Evolutionary conservation across 768 basidiomycete species (phyloP), one percentile per base, ranked within the genome.

Genomic region (Phaeotremella skinneri): DNA sequence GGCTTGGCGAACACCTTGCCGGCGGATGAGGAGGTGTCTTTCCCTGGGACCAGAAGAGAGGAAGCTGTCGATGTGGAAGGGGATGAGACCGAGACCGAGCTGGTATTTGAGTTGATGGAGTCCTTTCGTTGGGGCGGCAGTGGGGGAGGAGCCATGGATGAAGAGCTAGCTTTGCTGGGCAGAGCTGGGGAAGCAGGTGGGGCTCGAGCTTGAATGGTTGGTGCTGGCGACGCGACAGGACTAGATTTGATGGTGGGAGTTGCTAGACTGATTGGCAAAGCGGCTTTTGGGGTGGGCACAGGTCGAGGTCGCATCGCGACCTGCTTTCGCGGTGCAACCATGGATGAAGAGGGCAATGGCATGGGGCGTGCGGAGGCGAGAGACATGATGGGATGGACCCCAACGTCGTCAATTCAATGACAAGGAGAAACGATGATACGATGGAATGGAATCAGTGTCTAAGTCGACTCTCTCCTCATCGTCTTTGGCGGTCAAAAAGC

Each of bases 1-100:
- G 75, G 72, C 47, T 71, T 72, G 2, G 73, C 75, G 59, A 75
- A 76, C 11, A 76, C 64, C 45, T 67, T 70, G 2, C 75, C 75
- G 13, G 71, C 57, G 1, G 74, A 75, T 0, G 72, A 73, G 11
- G 72, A 74, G 0, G 72, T 76, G 43, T 76, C 74, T 56, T 75
- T 75, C 2, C 66, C 58, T 0, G 54, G 27, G 13, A 55, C 49
- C 39, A 48, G 0, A 34, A 53, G 29, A 3, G 51, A 31, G 0
- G 60, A 55, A 11, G 45, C 27, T 14, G 37, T 17, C 6, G 50
- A n/a, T n/a, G 43, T 42, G 54, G 7, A 43, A 6, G 45, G 30
- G 27, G 55, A 29, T 5, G 55, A 41, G 34, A 47, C 45, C 17
- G 47, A n/a, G 11, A 31, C 5, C 4, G 47, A 43, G 53, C 16